Evolutionary conservation across 2,329 filamentous ascomycete genomes (phyloP).

Genomic region (Pseudopyrenochaeta lycopersici): DNA sequence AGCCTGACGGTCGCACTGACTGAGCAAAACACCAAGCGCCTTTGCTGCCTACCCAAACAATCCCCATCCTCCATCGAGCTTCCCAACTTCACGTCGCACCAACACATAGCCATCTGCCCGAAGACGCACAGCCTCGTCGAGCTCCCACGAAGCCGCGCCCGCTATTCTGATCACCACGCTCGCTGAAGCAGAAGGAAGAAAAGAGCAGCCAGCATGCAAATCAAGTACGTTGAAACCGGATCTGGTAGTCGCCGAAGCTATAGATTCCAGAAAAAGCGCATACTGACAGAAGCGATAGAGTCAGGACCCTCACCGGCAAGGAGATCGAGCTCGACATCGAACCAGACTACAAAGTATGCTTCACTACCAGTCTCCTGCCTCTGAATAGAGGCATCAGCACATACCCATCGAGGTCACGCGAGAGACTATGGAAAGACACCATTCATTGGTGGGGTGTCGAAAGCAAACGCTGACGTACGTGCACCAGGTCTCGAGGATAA

Average conservation of each 20-base stretch:
- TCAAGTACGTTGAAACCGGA: conserved; percentile 37
- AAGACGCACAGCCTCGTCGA: background rate
- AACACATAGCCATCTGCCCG: background rate
- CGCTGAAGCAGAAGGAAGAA: background rate
- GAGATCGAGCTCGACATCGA: conserved; percentile 99
- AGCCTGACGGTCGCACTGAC: conserved; percentile 20
- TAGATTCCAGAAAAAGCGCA: background rate
- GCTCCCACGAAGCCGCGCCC: background rate
- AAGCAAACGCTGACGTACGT: conserved; percentile 14
- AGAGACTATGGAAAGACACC: too few species aligned
- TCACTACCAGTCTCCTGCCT: background rate
- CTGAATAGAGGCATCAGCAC: background rate
- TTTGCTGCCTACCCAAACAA: conserved; percentile 1
- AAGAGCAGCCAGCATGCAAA: conserved; percentile 41
- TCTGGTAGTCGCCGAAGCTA: too few species aligned
- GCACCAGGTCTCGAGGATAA: conserved; percentile 86
- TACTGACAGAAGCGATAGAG: conserved; percentile 64
- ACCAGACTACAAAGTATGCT: conserved; percentile 82
- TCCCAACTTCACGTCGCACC: background rate
- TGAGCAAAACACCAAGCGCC: conserved; percentile 18
- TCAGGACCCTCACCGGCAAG: conserved; percentile 96
- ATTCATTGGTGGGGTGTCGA: too few species aligned
- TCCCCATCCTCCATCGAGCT: background rate
- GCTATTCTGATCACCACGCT: background rate
- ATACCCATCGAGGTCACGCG: background rate